Evolutionary conservation across 2,329 filamentous ascomycete genomes (phyloP), one percentile per base, ranked within the genome.

Genomic region (Stachybotrys chlorohalonatus): DNA sequence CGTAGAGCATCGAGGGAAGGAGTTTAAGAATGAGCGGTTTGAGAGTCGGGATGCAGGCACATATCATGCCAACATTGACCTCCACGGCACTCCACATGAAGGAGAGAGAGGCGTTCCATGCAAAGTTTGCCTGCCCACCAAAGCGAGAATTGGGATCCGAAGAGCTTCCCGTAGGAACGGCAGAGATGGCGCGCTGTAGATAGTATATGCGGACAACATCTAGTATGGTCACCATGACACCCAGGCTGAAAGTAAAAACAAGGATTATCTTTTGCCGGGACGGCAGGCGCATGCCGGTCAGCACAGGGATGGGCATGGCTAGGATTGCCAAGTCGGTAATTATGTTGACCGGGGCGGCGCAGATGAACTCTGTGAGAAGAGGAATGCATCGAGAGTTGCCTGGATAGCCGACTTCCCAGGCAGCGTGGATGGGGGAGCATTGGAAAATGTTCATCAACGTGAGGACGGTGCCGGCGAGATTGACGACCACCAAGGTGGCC

Each of bases 31-130:
- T 84, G 7, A 97, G 75, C 1, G 93, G 92, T 67, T 96, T 96
- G 58, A 96, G 74, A 0, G 88, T 93, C 8, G 93, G 93, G n/a
- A 96, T 88, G 63, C 91, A 96, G 47, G 88, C 92, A 65, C 90
- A 95, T 59, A 91, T 86, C 62, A 96, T 91, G 16, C 90, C 92
- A 1, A 95, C 77, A 60, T 95, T 94, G 64, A 96, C 90, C 69
- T 96, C 92, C 53, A 96, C 84, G 11, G 87, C 88, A 15, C 89
- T 93, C 93, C 92, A 97, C 89, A 96, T 93, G 65, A 95, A 86
- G 0, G 90, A 89, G 6, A 91, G 73, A 1, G 89, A 90, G 1
- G 89, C 89, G 65, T 93, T 91, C 85, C 83, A 89, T 54, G 79
- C 73, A 62, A 84, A 84, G 55, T 83, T 74, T 2, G 69, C 63